Evolutionary conservation across 305 asterid species (phyloP).

Genomic region (Fraxinus sp.): DNA sequence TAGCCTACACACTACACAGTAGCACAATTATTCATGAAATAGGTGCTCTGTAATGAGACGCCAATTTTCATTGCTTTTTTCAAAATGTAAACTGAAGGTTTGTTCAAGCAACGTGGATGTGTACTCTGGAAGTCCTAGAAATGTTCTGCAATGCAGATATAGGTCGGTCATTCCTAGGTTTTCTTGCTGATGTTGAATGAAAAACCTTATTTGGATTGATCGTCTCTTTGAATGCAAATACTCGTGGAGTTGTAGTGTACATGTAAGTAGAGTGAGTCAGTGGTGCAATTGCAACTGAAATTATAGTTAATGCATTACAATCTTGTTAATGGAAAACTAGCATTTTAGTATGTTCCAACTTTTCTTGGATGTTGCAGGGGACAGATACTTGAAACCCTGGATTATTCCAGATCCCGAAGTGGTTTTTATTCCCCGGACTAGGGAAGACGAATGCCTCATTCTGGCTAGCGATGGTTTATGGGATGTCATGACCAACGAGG

Average conservation of each 20-base stretch:
- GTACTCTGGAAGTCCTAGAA: neutral
- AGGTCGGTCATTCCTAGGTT: neutral
- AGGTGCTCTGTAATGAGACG: neutral
- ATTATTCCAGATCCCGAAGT: constrained; percentile 94
- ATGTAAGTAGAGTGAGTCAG: neutral
- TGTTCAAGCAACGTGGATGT: neutral
- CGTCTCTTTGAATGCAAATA: neutral
- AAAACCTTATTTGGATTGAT: neutral
- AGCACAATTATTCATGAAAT: neutral
- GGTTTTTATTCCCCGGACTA: constrained; percentile 63
- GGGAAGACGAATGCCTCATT: constrained; percentile 78
- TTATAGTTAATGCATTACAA: neutral
- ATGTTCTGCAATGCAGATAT: neutral
- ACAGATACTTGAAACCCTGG: constrained; percentile 88
- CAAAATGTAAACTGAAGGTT: neutral
- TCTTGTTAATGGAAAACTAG: neutral
- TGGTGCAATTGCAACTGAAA: neutral
- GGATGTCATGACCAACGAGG: constrained; percentile 95
- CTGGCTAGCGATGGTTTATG: constrained; percentile 95
- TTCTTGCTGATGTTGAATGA: neutral
- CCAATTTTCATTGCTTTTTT: neutral
- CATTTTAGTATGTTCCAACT: neutral
- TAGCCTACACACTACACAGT: neutral
- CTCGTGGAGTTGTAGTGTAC: neutral
- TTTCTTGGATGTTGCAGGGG: constrained; percentile 55